Base-by-base conservation (phyloP, 192 early-diverging fungal genomes). In the Umbelopsis isabellina region DNA sequence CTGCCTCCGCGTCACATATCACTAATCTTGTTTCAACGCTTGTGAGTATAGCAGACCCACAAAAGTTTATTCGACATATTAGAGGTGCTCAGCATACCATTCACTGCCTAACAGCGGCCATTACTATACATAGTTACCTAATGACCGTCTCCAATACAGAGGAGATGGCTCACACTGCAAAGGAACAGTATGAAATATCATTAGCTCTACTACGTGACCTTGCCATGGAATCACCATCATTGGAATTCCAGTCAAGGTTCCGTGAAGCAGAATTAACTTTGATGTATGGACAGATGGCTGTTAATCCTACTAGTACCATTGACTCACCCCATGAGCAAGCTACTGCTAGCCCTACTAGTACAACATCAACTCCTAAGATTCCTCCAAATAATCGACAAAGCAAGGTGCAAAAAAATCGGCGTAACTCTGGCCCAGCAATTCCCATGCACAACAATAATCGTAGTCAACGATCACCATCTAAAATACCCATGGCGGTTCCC, bases 31-130 rank as follows among this genome's bases (percentile, higher is more conserved):
- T 66, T 18, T 47, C 48, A 1, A 46, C 30, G 13, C 33, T 70
- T 50, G n/a, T 75, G 18, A 49, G 33, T n/a, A 33, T 23, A 2
- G n/a, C 20, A 33, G 65, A 51, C 15, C 11, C 44, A 4, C 65
- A 30, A 35, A 27, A 33, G 13, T 61, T 75, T 6, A 58, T 71
- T 21, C 66, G 50, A 18, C 25, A 37, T 37, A 33, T 78, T 3
- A 68, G 72, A 20, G 72, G 76, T 20, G 52, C 66, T 5, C 76
- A 78, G 20, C 76, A 78, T 35, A 73, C 69, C 2, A 73, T 78
- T 18, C 72, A 78, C 44, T 78, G 48, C 21, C 41, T 78, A 4
- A 66, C 76, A 8, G 68, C 64, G 2, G 68, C 76, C 7, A 49
- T 69, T 20, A 78, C 76, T 7, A 46, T 75, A 45, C 72, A 68